phyloP scores from a whole-genome alignment of 257 asterid genomes.

The Solanum clarkiae region DNA sequence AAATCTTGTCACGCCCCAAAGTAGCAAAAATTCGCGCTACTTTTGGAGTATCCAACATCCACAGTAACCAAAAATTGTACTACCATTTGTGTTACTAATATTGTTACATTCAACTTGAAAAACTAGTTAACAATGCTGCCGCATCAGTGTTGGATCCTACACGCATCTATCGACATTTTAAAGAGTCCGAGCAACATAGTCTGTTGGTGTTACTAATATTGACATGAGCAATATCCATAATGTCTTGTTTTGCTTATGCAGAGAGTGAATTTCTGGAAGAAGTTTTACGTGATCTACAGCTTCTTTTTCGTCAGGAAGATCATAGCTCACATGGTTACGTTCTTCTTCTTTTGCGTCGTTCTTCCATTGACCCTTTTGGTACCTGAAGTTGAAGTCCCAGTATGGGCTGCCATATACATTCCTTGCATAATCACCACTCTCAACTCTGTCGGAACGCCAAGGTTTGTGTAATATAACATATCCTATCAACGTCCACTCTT shows the following conservation, averaged over 20 bases:
- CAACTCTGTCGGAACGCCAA: slow-evolving; percentile 90
- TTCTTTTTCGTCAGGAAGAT: slow-evolving; percentile 93
- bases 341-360: slow-evolving; percentile 42
- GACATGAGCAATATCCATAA: background rate
- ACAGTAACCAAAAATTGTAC: background rate
- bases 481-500: background rate
- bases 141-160: no score
- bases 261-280: slow-evolving; percentile 77
- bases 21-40: background rate
- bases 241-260: slow-evolving; percentile 13
- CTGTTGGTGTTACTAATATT: no score
- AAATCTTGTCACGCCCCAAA: background rate
- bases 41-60: background rate
- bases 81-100: background rate
- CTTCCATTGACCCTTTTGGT: slow-evolving; percentile 36
- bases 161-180: no score
- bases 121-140: no score
- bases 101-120: background rate
- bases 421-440: slow-evolving; percentile 83
- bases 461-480: slow-evolving; percentile 13
- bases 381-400: slow-evolving; percentile 42
- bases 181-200: no score
- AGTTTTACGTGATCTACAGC: slow-evolving; percentile 91
- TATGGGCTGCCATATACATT: slow-evolving; percentile 82
- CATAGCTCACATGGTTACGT: slow-evolving; percentile 88